These are phyloP conservation scores for Jamesozyma rosinii DNA, from an alignment of 805 yeast genomes.

Conservation along the genomic window DNA sequence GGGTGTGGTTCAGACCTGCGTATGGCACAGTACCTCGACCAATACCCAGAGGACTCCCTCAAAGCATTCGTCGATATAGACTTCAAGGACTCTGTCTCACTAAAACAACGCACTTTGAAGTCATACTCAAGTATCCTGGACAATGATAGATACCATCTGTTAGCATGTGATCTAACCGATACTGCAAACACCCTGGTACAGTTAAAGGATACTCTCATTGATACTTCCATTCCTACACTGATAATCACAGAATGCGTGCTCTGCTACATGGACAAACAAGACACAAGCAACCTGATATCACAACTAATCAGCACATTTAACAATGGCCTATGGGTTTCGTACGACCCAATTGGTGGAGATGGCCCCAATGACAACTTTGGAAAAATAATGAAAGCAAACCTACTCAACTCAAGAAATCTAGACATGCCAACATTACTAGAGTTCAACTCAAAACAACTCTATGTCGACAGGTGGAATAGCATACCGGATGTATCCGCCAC, in stretches of 20 bases:
- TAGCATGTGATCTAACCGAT: slow-evolving; percentile 31
- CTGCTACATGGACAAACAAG: slow-evolving; percentile 41
- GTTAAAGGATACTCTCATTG: slow-evolving; percentile 3
- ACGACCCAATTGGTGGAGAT: slow-evolving; percentile 54
- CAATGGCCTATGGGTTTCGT: slow-evolving; percentile 32
- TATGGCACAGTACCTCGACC: slow-evolving; percentile 32
- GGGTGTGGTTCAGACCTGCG: slow-evolving; percentile 65
- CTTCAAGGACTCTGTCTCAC: slow-evolving; percentile 37
- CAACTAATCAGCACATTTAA: slow-evolving; percentile 25
- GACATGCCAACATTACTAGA: slow-evolving; percentile 34
- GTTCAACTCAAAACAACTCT: slow-evolving; percentile 32
- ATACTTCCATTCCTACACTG: slow-evolving; percentile 35
- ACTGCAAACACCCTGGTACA: slow-evolving; percentile 17
- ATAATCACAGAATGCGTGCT: slow-evolving; percentile 50
- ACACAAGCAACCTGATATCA: slow-evolving; percentile 33
- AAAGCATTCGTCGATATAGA: slow-evolving; percentile 41
- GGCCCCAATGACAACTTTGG: slow-evolving; percentile 37
- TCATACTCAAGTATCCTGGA: slow-evolving; percentile 3
- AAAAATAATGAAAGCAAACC: slow-evolving; percentile 43
- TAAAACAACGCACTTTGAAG: slow-evolving; percentile 31
- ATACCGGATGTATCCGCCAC: background rate
- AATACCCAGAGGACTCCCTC: slow-evolving; percentile 16
- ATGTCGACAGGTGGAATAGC: slow-evolving; percentile 17
- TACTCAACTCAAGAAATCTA: slow-evolving; percentile 40
- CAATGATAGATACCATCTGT: slow-evolving; percentile 22